A percentile compares a stretch with the other conserved stretches of the same genome.
phyloP scores from a whole-genome alignment of 2,329 filamentous ascomycete species.

The Aspergillus tanneri region DNA sequence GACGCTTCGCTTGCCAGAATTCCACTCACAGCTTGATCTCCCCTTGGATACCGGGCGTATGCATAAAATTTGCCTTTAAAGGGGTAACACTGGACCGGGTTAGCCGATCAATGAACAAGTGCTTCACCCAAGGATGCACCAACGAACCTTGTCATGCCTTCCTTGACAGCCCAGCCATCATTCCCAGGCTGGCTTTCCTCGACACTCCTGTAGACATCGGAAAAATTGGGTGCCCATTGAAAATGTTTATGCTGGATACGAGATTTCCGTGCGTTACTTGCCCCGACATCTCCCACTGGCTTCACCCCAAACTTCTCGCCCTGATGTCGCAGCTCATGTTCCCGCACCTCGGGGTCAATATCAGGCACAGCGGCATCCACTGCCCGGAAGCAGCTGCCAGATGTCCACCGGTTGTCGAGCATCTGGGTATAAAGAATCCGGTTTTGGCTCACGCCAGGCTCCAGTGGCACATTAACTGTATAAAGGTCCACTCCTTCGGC shows the following conservation, averaged over 20 bases:
- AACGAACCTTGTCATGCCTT: constrained; percentile 76
- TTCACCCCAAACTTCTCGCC: constrained; percentile 46
- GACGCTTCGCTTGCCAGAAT: constrained; percentile 21
- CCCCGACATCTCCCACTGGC: constrained; percentile 22
- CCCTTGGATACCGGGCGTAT: constrained; percentile 62
- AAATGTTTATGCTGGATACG: constrained; percentile 80
- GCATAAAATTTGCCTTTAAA: constrained; percentile 89
- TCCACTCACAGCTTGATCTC: constrained; percentile 81
- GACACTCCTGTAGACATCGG: constrained; percentile 85
- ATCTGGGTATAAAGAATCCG: constrained; percentile 82
- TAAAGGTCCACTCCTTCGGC: constrained; percentile 76
- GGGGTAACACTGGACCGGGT: constrained; percentile 70
- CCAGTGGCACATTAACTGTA: constrained; percentile 82
- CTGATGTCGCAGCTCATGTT: constrained; percentile 69
- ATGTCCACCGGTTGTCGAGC: constrained; percentile 85
- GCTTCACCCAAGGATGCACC: not conserved
- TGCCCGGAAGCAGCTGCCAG: constrained; percentile 83
- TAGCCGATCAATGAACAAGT: constrained; percentile 2
- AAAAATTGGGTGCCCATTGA: constrained; percentile 88
- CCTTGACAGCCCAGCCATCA: constrained; percentile 89
- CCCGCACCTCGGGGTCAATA: constrained; percentile 63
- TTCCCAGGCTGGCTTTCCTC: constrained; percentile 74
- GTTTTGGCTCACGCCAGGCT: constrained; percentile 68
- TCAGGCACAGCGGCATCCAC: constrained; percentile 63
- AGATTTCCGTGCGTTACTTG: constrained; percentile 33